Evolutionary conservation across 2,329 filamentous ascomycete species (phyloP), one percentile per base, ranked within the genome.

Genomic region (Colletotrichum chrysophilum): DNA sequence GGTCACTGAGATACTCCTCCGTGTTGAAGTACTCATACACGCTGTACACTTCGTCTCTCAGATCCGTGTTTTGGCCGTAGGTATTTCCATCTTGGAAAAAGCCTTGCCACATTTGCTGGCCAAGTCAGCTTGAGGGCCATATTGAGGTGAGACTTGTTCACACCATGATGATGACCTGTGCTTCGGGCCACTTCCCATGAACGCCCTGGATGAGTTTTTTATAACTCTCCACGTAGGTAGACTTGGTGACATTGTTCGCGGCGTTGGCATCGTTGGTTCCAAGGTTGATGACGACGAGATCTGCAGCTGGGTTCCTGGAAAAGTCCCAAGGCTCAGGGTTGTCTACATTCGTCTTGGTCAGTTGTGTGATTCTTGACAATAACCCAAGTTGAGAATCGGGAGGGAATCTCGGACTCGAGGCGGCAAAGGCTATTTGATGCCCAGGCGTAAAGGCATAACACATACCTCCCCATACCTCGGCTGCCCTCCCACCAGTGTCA

Each of bases 21-120:
- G 84, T 85, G 79, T 88, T 89, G 84, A 90, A 92, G 78, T 89
- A 87, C 62, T 89, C 80, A 71, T 89, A 87, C 28, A 92, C 87
- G 9, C 85, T 79, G 74, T 86, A 83, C 18, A 91, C 88, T 77
- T 91, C 88, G 34, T 88, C 82, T 69, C 86, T 83, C 78, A 88
- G 91, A 21, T 87, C 86, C 9, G 85, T 83, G 26, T 81, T 82
- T 79, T 90, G 87, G 9, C 80, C 78, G 79, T 88, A 92, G 8
- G 85, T 87, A 78, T 89, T 90, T 10, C 89, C 90, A 61, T 84
- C 79, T 34, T 86, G 82, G 70, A 83, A 83, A 82, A 91, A 92
- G n/a, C 86, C 86, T 52, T 89, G 86, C 89, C 89, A 91, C 70
- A 91, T 86, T 43, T 87, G 87, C 87, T 89, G 16, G 14, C 21